Conservation (phyloP, 495 filamentous ascomycete species). For the Mycothermus thermophilus region DNA sequence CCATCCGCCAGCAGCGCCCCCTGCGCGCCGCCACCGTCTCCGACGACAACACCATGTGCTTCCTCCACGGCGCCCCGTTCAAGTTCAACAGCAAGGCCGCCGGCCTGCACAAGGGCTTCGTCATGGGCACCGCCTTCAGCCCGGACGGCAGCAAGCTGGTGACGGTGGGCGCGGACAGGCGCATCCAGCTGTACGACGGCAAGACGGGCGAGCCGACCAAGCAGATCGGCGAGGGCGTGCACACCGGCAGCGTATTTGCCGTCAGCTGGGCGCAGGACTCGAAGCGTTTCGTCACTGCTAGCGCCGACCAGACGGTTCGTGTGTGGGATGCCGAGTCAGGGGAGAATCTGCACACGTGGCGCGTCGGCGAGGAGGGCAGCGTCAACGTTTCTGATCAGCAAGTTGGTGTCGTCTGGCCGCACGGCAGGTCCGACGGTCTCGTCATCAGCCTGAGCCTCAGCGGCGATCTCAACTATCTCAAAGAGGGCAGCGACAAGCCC, state of each 20-base stretch:
- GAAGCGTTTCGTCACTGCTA: slow-evolving; percentile 76
- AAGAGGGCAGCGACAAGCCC: slow-evolving; percentile 52
- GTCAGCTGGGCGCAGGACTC: slow-evolving; percentile 87
- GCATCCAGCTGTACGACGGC: slow-evolving; percentile 89
- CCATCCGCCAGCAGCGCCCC: slow-evolving; percentile 78
- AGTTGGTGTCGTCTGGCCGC: slow-evolving; percentile 86
- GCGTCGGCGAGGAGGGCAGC: slow-evolving; percentile 65
- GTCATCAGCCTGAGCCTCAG: slow-evolving; percentile 79
- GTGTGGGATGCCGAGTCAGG: slow-evolving; percentile 78
- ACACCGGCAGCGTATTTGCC: slow-evolving; percentile 84
- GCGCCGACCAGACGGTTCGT: slow-evolving; percentile 83
- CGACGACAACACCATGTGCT: slow-evolving; percentile 78
- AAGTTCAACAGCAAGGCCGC: slow-evolving; percentile 67
- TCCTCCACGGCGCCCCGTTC: slow-evolving; percentile 87
- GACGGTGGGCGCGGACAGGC: slow-evolving; percentile 76
- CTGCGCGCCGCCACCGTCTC: slow-evolving; percentile 80
- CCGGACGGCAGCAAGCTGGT: slow-evolving; percentile 76
- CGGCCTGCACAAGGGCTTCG: slow-evolving; percentile 75
- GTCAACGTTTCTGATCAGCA: slow-evolving; percentile 74
- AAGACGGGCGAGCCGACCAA: slow-evolving; percentile 74
- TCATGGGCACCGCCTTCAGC: slow-evolving; percentile 78
- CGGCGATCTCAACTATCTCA: slow-evolving; percentile 83
- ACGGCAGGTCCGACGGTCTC: slow-evolving; percentile 66
- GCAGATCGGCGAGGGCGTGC: slow-evolving; percentile 64
- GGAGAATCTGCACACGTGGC: slow-evolving; percentile 67